phyloP scores from a whole-genome alignment of 2,329 filamentous ascomycete species.

The Cytospora schulzeri region DNA sequence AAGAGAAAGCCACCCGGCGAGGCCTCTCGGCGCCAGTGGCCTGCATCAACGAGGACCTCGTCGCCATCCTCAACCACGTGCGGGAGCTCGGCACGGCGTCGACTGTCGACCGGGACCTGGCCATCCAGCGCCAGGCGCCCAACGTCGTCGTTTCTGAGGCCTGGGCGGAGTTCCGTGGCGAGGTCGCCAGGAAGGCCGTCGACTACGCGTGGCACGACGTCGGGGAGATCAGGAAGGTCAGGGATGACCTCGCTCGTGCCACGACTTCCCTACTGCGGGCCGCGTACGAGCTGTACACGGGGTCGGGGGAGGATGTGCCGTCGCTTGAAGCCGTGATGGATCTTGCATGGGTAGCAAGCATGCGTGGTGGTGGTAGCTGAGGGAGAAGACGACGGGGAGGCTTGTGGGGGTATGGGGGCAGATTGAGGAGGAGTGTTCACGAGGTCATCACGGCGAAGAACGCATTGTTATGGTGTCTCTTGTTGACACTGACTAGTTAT shows the following conservation, averaged over 20 bases:
- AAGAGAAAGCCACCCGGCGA: no score
- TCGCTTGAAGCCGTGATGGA: neutral
- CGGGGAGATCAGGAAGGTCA: neutral
- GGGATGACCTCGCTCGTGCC: neutral
- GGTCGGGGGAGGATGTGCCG: neutral
- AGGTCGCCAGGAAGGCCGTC: neutral
- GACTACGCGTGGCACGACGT: constrained; percentile 1
- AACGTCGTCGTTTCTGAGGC: neutral
- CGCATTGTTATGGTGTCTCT: no score
- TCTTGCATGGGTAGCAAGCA: neutral
- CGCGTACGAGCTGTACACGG: neutral
- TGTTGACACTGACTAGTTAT: no score
- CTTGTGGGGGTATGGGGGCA: no score
- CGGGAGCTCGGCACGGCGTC: neutral
- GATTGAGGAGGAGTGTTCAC: no score
- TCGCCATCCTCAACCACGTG: neutral
- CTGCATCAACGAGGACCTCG: neutral
- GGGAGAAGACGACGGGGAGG: no score
- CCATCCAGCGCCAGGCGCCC: neutral
- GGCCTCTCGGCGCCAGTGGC: neutral
- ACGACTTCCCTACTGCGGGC: neutral
- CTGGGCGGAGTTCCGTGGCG: neutral
- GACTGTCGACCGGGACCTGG: neutral
- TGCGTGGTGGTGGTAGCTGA: neutral
- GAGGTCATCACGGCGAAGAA: no score